Percentiles rank a stretch among this genome's conserved stretches.
Conservation (phyloP, 306 rosid genomes). For the Aeschynomene evenia region DNA sequence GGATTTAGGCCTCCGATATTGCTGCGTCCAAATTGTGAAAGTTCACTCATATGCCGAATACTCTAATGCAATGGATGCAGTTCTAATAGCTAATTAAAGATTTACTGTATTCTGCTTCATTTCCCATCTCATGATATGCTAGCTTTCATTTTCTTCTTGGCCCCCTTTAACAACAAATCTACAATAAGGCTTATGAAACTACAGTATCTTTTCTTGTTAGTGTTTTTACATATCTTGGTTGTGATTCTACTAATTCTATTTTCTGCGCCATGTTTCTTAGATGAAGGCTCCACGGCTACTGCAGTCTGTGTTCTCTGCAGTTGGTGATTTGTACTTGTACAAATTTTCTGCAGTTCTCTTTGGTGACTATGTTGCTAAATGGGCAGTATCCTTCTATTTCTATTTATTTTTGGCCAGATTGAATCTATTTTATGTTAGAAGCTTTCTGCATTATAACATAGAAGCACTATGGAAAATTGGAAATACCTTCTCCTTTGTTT, state of each 20-base stretch:
- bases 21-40: background rate
- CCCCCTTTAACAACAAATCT: background rate
- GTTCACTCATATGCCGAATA: background rate
- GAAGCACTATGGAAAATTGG: background rate
- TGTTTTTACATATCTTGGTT: background rate
- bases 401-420: background rate
- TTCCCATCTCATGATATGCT: background rate
- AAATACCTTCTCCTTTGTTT: constrained; percentile 3
- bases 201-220: background rate
- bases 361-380: constrained; percentile 63
- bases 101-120: background rate
- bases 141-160: background rate
- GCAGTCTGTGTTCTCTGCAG: constrained; percentile 70
- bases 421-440: constrained; percentile 21
- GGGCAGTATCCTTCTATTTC: constrained; percentile 81
- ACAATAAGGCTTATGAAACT: background rate
- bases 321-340: constrained; percentile 83
- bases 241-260: constrained; percentile 7
- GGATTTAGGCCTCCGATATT: background rate
- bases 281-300: constrained; percentile 78
- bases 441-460: constrained; percentile 11
- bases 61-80: background rate
- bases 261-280: constrained; percentile 42
- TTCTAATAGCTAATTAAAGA: background rate
- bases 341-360: constrained; percentile 65